These are phyloP conservation scores for Senna siamea DNA, from an alignment of 306 rosid genomes.

Conservation along the genomic window DNA sequence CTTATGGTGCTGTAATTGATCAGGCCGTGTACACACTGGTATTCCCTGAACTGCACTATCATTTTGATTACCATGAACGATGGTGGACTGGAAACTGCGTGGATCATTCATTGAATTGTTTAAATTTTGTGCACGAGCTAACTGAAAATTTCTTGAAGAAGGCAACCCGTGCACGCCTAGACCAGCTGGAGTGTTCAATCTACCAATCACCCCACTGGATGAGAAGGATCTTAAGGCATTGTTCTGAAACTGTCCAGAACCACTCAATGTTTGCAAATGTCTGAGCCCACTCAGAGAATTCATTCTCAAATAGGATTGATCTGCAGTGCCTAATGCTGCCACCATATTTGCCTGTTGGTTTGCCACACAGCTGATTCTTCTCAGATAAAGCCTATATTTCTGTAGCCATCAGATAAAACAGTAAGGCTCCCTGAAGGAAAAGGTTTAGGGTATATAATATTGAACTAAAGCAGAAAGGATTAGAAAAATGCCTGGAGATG, in stretches of 20 bases:
- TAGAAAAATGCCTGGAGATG: constrained; percentile 81
- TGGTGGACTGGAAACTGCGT: constrained; percentile 46
- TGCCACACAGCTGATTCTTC: constrained; percentile 76
- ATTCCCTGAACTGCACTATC: constrained; percentile 50
- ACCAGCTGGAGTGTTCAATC: constrained; percentile 75
- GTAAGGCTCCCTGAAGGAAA: constrained; percentile 36
- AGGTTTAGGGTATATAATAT: neutral
- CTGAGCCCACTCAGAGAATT: constrained; percentile 66
- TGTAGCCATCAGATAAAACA: constrained; percentile 42
- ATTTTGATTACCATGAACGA: constrained; percentile 46
- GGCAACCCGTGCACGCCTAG: constrained; percentile 62
- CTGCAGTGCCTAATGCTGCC: constrained; percentile 76
- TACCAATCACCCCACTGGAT: constrained; percentile 62
- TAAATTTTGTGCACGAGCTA: constrained; percentile 51
- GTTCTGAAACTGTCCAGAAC: constrained; percentile 64
- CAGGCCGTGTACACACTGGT: constrained; percentile 44
- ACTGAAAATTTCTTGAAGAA: constrained; percentile 57
- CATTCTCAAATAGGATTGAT: constrained; percentile 75
- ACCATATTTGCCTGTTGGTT: constrained; percentile 92
- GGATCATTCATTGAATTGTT: constrained; percentile 53
- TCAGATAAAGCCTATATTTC: constrained; percentile 96
- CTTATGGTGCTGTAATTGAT: constrained; percentile 49
- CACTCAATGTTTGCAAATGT: constrained; percentile 54
- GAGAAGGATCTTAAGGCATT: constrained; percentile 63
- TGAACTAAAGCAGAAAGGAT: constrained; percentile 16